Base-by-base conservation (phyloP, 2,329 filamentous ascomycete species). In the Elsinoe arachidis region DNA sequence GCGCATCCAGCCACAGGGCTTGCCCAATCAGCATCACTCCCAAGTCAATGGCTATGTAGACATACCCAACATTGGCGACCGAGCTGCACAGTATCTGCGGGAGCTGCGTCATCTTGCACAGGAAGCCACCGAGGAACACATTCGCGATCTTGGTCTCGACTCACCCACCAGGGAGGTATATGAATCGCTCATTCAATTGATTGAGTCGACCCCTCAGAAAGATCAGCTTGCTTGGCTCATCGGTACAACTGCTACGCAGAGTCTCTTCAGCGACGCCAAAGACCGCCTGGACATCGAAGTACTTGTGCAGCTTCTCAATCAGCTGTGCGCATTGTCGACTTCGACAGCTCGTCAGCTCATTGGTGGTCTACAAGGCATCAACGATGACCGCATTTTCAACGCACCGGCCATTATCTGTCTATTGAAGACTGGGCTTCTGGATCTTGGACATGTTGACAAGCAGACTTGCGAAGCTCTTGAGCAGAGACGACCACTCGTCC, bases 391-490 rank as follows among this genome's bases (percentile, higher is more conserved):
- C 60, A 75, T 86, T 62, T 81, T 83, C 68, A 85, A 85, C 61
- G 76, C 83, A 17, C 75, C 77, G 11, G 81, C 84, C 21, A 83
- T 82, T 37, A 74, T 83, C 53, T 78, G 80, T 52, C 74, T 86
- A 33, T 77, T 86, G 59, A 78, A 80, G 60, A 78, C 79, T 46
- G 78, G 78, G 9, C 70, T 86, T 34, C 74, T 87, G 64, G 82
- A 85, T 60, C 74, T 85, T 59, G 78, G 80, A 58, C 78, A 76
- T 35, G 69, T 80, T 15, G 79, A 80, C 61, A 77, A 81, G 19
- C 84, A 87, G 54, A 80, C 91, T 63, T 82, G 88, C 6, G 86
- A 86, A 67, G 83, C 87, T 1, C 78, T 97, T 17, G 76, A 82
- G 57, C 79, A 85, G 57, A 83, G 84, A 59, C 88, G 90, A 61